Evolutionary conservation across 1,284 basidiomycete species (phyloP).

Genomic region (Marasmius oreades): DNA sequence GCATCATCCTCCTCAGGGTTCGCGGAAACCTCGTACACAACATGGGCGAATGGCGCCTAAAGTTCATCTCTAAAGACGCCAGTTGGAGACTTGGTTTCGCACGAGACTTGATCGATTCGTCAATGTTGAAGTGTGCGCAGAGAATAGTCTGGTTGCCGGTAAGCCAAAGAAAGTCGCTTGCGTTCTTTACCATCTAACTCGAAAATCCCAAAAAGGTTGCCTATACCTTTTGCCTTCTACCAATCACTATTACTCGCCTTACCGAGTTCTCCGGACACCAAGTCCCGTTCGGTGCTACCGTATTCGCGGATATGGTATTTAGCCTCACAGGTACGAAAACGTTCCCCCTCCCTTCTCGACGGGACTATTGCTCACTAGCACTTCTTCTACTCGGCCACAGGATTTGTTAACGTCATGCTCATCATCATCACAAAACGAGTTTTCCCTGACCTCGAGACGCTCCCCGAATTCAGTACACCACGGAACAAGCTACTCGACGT

Average conservation of each 20-base stretch:
- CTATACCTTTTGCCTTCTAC: slow-evolving; percentile 31
- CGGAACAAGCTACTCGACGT: slow-evolving; percentile 7
- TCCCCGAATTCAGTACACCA: slow-evolving; percentile 17
- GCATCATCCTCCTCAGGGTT: slow-evolving; percentile 29
- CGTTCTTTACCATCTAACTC: neutral
- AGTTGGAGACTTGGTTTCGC: slow-evolving; percentile 25
- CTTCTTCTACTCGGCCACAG: slow-evolving; percentile 2
- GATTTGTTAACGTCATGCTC: slow-evolving; percentile 20
- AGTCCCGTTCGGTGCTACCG: slow-evolving; percentile 29
- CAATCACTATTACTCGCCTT: slow-evolving; percentile 31
- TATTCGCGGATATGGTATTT: slow-evolving; percentile 29
- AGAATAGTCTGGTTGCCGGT: slow-evolving; percentile 29
- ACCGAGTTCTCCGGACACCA: slow-evolving; percentile 25
- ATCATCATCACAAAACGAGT: slow-evolving; percentile 13
- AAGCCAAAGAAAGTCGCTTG: slow-evolving; percentile 8
- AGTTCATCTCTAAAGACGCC: slow-evolving; percentile 20
- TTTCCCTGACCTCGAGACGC: slow-evolving; percentile 16
- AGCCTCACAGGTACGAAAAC: slow-evolving; percentile 30
- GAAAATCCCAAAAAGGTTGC: slow-evolving; percentile 23
- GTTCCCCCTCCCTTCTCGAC: neutral
- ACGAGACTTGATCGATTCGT: slow-evolving; percentile 24
- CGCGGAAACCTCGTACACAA: slow-evolving; percentile 28
- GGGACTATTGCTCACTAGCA: neutral
- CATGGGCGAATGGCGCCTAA: slow-evolving; percentile 25
- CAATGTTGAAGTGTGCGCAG: slow-evolving; percentile 24